These are phyloP conservation scores for Phytophthora sp. DNA, from an alignment of 352 stramenopile species.

Conservation along the genomic window DNA sequence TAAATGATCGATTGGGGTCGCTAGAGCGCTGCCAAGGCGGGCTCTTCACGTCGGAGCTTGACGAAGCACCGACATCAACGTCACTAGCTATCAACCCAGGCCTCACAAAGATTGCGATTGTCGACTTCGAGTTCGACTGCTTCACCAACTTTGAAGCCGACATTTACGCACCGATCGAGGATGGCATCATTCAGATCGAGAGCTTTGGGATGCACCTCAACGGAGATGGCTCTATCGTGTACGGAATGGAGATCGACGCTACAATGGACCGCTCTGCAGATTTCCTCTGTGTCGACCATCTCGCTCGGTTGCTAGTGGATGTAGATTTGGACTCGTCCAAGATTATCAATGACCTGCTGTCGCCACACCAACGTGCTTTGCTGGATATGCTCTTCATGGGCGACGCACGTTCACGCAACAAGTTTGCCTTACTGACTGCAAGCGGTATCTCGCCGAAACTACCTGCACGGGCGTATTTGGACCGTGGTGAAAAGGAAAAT, in stretches of 20 bases:
- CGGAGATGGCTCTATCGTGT: conserved; percentile 81
- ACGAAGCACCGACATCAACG: conserved; percentile 83
- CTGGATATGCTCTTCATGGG: conserved; percentile 97
- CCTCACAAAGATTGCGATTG: conserved; percentile 96
- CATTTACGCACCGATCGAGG: conserved; percentile 94
- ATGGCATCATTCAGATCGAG: conserved; percentile 96
- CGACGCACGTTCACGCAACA: conserved; percentile 94
- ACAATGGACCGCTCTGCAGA: conserved; percentile 97
- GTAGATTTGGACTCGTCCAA: conserved; percentile 95
- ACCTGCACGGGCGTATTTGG: conserved; percentile 95
- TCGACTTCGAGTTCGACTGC: conserved; percentile 97
- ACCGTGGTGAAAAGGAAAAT: conserved; percentile 97
- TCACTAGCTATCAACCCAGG: conserved; percentile 85
- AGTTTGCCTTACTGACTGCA: conserved; percentile 98
- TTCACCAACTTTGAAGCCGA: conserved; percentile 99
- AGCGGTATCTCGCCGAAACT: conserved; percentile 96
- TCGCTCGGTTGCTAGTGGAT: conserved; percentile 96
- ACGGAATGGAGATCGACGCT: conserved; percentile 93
- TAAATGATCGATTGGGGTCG: conserved; percentile 97
- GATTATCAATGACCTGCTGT: conserved; percentile 97
- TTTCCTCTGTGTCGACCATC: conserved; percentile 96
- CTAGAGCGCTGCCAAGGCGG: conserved; percentile 96
- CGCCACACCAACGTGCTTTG: conserved; percentile 93
- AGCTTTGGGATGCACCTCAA: conserved; percentile 95
- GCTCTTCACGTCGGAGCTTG: conserved; percentile 96